Conservation (phyloP, 805 yeast genomes). For the Starmerella stigmatis region DNA sequence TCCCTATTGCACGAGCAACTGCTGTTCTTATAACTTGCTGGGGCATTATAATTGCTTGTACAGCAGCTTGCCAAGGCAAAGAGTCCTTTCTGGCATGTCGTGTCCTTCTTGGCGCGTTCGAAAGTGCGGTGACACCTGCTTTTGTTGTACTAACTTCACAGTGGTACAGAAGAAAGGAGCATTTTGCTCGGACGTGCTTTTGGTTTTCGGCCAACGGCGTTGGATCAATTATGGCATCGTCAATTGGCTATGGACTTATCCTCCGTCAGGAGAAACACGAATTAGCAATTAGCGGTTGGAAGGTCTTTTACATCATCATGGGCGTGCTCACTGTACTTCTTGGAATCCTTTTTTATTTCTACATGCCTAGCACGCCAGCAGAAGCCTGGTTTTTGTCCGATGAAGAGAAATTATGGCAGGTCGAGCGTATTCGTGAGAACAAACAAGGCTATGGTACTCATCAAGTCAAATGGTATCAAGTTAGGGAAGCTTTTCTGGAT, state of each 20-base stretch:
- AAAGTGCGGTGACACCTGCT: slow-evolving; percentile 46
- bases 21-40: slow-evolving; percentile 42
- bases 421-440: slow-evolving; percentile 44
- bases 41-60: slow-evolving; percentile 47
- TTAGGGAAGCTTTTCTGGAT: slow-evolving; percentile 43
- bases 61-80: slow-evolving; percentile 37
- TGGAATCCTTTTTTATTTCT: slow-evolving; percentile 39
- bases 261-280: slow-evolving; percentile 11
- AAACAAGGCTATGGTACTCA: slow-evolving; percentile 51
- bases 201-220: slow-evolving; percentile 39
- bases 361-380: slow-evolving; percentile 50
- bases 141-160: slow-evolving; percentile 47
- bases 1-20: slow-evolving; percentile 45
- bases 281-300: slow-evolving; percentile 43
- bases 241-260: slow-evolving; percentile 24
- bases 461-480: slow-evolving; percentile 45
- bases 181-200: slow-evolving; percentile 37
- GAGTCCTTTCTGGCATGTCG: slow-evolving; percentile 40
- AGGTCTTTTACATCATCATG: slow-evolving; percentile 45
- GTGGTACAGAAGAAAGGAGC: slow-evolving; percentile 43
- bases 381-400: slow-evolving; percentile 30
- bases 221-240: slow-evolving; percentile 32
- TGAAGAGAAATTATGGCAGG: slow-evolving; percentile 39
- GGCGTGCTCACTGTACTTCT: slow-evolving; percentile 49
- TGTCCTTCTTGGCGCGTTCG: slow-evolving; percentile 42